Conservation (phyloP, 2,329 filamentous ascomycete genomes). For the Hawksworthiomyces lignivorus region DNA sequence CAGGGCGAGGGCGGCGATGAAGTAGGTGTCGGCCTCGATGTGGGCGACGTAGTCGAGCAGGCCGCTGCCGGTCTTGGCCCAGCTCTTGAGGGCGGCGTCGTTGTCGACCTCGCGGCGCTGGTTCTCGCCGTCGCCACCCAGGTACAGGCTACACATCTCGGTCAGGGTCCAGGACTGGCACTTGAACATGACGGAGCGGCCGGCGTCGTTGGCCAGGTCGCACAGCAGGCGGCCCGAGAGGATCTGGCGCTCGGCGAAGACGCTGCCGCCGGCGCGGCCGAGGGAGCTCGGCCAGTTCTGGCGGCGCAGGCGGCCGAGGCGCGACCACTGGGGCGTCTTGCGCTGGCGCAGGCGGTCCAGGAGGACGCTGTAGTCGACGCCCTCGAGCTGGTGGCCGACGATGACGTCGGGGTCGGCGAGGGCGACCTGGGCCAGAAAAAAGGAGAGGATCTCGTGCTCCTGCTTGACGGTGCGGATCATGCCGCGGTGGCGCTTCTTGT, state of each 20-base stretch:
- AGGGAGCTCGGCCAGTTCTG: conserved; percentile 81
- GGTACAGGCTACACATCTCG: conserved; percentile 92
- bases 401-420: conserved; percentile 88
- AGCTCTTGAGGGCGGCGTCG: conserved; percentile 77
- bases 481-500: conserved; percentile 57
- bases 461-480: conserved; percentile 74
- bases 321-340: conserved; percentile 90
- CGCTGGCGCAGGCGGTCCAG: conserved; percentile 80
- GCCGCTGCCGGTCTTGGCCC: conserved; percentile 75
- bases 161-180: conserved; percentile 97
- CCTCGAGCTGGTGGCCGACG: conserved; percentile 91
- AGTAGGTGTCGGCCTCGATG: conserved; percentile 92
- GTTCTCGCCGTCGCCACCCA: conserved; percentile 56
- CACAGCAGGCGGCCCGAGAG: conserved; percentile 85
- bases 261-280: conserved; percentile 76
- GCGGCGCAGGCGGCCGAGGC: conserved; percentile 79
- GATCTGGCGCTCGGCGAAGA: conserved; percentile 87
- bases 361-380: conserved; percentile 89
- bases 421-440: conserved; percentile 84
- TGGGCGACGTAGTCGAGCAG: conserved; percentile 91
- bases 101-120: conserved; percentile 79
- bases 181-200: conserved; percentile 93
- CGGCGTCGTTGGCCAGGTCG: conserved; percentile 91
- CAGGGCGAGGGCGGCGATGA: conserved; percentile 83
- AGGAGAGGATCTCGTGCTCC: conserved; percentile 76